These are phyloP conservation scores for Erodium chrysanthum DNA, from an alignment of 441 rosid genomes.

Conservation along the genomic window DNA sequence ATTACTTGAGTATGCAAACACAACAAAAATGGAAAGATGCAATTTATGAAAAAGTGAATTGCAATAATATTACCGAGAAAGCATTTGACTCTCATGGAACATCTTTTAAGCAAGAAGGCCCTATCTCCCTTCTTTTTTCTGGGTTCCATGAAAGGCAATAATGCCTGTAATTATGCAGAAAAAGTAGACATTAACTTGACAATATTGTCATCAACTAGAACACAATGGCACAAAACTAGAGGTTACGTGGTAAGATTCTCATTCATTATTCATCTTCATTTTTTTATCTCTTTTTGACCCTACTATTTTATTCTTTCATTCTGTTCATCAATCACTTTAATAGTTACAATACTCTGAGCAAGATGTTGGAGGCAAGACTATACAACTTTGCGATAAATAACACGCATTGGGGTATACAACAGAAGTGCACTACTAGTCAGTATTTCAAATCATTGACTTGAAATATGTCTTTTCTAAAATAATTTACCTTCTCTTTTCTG, in stretches of 20 bases:
- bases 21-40: neutral
- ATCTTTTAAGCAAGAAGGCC: conserved; percentile 43
- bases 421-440: too few relatives aligned
- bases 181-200: neutral
- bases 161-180: conserved; percentile 27
- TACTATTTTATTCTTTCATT: too few relatives aligned
- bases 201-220: neutral
- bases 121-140: conserved; percentile 43
- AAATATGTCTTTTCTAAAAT: too few relatives aligned
- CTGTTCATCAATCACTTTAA: too few relatives aligned
- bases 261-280: too few relatives aligned
- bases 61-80: conserved; percentile 40
- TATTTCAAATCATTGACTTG: too few relatives aligned
- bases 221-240: neutral
- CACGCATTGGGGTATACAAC: too few relatives aligned
- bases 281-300: too few relatives aligned
- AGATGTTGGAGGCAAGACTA: too few relatives aligned
- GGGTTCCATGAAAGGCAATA: conserved; percentile 61
- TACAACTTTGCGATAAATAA: too few relatives aligned
- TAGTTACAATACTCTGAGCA: too few relatives aligned
- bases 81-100: conserved; percentile 57
- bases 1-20: conserved; percentile 4
- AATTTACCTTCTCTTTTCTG: too few relatives aligned
- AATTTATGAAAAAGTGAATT: neutral
- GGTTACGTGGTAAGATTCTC: neutral